Evolutionary conservation across 306 rosid species (phyloP).

Genomic region (Betula pendula): DNA sequence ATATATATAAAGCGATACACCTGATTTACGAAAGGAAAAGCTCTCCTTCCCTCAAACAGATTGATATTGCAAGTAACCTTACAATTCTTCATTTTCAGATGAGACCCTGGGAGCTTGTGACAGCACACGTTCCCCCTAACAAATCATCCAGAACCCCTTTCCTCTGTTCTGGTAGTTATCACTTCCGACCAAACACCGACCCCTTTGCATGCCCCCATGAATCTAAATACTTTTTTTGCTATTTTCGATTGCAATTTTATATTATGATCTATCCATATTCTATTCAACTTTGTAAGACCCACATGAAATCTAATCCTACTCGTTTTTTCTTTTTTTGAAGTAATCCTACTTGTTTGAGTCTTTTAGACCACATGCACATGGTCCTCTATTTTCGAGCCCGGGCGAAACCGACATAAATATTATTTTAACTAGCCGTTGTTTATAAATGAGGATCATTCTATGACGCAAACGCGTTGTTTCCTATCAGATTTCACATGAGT

Average conservation of each 20-base stretch:
- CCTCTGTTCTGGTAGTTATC: conserved; percentile 21
- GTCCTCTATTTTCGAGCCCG: conserved; percentile 38
- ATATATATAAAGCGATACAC: neutral
- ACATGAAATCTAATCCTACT: conserved; percentile 66
- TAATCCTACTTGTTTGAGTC: conserved; percentile 48
- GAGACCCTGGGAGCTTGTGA: conserved; percentile 4
- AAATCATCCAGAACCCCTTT: conserved; percentile 8
- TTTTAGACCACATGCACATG: conserved; percentile 55
- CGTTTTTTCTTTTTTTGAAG: too few relatives aligned
- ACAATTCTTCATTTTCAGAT: neutral
- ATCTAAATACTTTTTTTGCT: conserved; percentile 12
- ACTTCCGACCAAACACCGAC: conserved; percentile 18
- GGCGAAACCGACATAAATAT: conserved; percentile 19
- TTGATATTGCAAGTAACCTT: neutral
- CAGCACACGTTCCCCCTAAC: conserved; percentile 23
- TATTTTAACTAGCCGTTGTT: conserved; percentile 16
- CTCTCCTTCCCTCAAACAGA: neutral
- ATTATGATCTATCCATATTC: conserved; percentile 19
- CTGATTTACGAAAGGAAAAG: too few relatives aligned
- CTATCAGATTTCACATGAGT: conserved; percentile 25
- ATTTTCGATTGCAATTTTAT: neutral
- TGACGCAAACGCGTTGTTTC: conserved; percentile 21
- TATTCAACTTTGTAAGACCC: conserved; percentile 30
- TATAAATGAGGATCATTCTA: conserved; percentile 15
- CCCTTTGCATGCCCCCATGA: conserved; percentile 22